Evolutionary conservation across 2,329 filamentous ascomycete species (phyloP).

Genomic region (Phoma herbarum): DNA sequence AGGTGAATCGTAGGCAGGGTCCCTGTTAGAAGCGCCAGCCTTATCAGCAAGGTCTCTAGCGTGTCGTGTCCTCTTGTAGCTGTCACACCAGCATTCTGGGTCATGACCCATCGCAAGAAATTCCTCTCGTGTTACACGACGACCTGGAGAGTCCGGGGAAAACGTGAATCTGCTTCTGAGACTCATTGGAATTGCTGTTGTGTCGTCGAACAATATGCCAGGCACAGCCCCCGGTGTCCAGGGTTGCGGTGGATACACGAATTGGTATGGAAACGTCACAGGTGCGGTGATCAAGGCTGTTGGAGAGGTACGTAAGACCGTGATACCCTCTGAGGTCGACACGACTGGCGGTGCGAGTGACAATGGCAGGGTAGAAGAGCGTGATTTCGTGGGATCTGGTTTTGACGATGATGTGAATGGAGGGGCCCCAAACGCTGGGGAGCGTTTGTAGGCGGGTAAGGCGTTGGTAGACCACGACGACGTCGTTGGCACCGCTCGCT

Average conservation of each 20-base stretch:
- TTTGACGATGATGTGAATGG: background rate
- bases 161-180: background rate
- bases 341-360: background rate
- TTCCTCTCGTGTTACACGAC: constrained; percentile 12
- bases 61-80: constrained; percentile 1
- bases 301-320: constrained; percentile 4
- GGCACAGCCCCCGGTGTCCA: background rate
- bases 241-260: constrained; percentile 5
- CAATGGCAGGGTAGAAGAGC: background rate
- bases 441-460: background rate
- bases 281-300: constrained; percentile 15
- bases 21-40: background rate
- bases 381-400: background rate
- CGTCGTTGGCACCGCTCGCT: constrained; percentile 2
- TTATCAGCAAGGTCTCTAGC: background rate
- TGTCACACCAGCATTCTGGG: constrained; percentile 35
- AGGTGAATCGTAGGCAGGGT: background rate
- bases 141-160: background rate
- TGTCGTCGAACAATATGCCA: background rate
- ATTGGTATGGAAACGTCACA: constrained; percentile 14
- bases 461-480: constrained; percentile 10
- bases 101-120: constrained; percentile 38
- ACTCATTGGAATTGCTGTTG: background rate
- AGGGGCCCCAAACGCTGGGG: background rate
- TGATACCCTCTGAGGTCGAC: background rate